phyloP scores from a whole-genome alignment of 2,329 filamentous ascomycete genomes.

The Alternaria viburni region DNA sequence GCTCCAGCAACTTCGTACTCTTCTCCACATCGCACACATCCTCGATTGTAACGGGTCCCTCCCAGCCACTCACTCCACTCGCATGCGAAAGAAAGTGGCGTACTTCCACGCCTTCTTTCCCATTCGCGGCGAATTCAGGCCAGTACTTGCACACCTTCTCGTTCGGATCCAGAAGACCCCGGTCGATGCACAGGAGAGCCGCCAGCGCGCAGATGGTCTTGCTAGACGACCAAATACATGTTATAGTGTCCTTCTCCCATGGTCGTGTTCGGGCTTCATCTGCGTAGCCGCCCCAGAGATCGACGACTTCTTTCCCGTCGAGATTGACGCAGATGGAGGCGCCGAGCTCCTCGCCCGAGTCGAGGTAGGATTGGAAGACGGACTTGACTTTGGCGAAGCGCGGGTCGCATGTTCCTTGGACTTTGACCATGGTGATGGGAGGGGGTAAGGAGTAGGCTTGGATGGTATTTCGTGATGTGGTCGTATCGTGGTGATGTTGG shows the following conservation, averaged over 20 bases:
- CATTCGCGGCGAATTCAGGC: constrained; percentile 26
- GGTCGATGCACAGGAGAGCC: constrained; percentile 18
- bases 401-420: constrained; percentile 18
- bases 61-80: constrained; percentile 21
- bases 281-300: constrained; percentile 27
- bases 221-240: constrained; percentile 23
- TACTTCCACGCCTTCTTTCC: constrained; percentile 20
- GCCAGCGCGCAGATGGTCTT: constrained; percentile 23
- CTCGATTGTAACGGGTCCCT: constrained; percentile 1
- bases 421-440: constrained; percentile 1
- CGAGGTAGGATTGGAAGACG: constrained; percentile 17
- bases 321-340: constrained; percentile 25
- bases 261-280: constrained; percentile 8
- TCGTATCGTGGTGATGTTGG: not conserved
- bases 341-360: constrained; percentile 19
- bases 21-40: constrained; percentile 13
- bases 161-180: constrained; percentile 17
- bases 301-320: constrained; percentile 22
- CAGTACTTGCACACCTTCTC: constrained; percentile 28
- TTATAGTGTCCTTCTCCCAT: constrained; percentile 26
- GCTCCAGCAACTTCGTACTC: constrained; percentile 13
- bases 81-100: constrained; percentile 23
- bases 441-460: not conserved
- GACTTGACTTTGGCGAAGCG: constrained; percentile 18
- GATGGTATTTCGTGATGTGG: not conserved